Base-by-base conservation (phyloP, 352 stramenopile species). In the Pelagophyceae sp. region DNA sequence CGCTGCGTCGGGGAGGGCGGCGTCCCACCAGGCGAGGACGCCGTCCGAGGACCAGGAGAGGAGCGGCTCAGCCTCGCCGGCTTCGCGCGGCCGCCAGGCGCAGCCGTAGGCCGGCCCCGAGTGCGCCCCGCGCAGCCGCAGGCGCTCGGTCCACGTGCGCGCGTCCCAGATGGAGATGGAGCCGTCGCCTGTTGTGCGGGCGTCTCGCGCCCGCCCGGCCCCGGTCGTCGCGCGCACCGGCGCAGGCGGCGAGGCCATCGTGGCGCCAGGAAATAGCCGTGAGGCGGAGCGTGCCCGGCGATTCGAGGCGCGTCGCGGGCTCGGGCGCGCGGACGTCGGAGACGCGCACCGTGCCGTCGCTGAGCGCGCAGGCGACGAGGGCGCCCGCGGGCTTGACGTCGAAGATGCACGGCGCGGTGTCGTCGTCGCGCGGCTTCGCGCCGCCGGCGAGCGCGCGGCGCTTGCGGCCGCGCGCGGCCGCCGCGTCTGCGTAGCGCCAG, bases 331-430 rank as follows among this genome's bases (percentile, higher is more conserved):
- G 67, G 15, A 35, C 33, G 67, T 74, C 67, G 67, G 1, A 37
- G 17, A 74, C 37, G 35, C 67, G 33, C 67, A 58, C 33, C 23
- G 67, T 60, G 11, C 67, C 67, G 67, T 74, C 67, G 67, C 15
- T 35, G 35, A 58, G 2, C 15, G 67, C 67, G 67, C 67, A 74
- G 35, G 67, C 67, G 67, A 74, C 38, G 61, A 71, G 61, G 6
- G 29, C 3, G 3, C 11, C 29, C 61, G 61, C 27, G 29, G 61
- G 61, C 61, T 35, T 23, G 15, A 71, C 61, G 61, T 71, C 61
- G 61, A 71, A 71, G 61, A 71, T 29, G 33, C 6, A 71, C 11
- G 45, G 45, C 45, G 11, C 11, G 45, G 3, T 3, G 29, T 71
- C 29, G 61, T 37, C 61, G 61, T 40, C 61, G 23, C 58, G 58